Conservation (phyloP, 768 basidiomycete genomes). For the Lentinula boryana region DNA sequence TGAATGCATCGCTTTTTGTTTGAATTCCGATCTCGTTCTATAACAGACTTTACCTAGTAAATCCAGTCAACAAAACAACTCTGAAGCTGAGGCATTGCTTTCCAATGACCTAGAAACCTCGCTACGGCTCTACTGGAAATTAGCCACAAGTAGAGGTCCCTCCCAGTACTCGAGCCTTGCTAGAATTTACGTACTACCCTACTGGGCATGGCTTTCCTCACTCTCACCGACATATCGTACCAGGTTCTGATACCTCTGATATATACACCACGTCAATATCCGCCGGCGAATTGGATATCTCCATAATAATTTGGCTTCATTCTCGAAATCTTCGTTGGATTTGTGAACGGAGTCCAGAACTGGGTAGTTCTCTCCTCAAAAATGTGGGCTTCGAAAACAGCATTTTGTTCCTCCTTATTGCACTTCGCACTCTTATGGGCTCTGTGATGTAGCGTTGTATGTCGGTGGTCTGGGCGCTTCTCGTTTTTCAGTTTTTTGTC, state of each 20-base stretch:
- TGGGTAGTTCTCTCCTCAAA: no score
- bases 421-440: no score
- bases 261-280: constrained; percentile 38
- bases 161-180: constrained; percentile 14
- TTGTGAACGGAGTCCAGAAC: constrained; percentile 47
- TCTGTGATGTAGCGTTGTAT: no score
- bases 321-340: constrained; percentile 38
- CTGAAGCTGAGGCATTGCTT: background rate
- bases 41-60: background rate
- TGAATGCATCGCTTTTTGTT: background rate
- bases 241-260: constrained; percentile 21
- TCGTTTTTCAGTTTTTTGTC: constrained; percentile 27
- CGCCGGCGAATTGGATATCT: constrained; percentile 48
- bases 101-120: background rate
- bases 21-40: background rate
- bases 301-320: constrained; percentile 45
- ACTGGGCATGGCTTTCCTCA: constrained; percentile 18
- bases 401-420: no score
- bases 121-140: background rate
- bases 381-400: no score
- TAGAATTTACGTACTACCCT: constrained; percentile 19
- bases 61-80: background rate
- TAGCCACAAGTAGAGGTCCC: background rate
- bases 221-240: constrained; percentile 23
- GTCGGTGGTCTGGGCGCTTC: constrained; percentile 25